Conservation (phyloP, 2,329 filamentous ascomycete genomes). For the Apiospora arundinis region DNA sequence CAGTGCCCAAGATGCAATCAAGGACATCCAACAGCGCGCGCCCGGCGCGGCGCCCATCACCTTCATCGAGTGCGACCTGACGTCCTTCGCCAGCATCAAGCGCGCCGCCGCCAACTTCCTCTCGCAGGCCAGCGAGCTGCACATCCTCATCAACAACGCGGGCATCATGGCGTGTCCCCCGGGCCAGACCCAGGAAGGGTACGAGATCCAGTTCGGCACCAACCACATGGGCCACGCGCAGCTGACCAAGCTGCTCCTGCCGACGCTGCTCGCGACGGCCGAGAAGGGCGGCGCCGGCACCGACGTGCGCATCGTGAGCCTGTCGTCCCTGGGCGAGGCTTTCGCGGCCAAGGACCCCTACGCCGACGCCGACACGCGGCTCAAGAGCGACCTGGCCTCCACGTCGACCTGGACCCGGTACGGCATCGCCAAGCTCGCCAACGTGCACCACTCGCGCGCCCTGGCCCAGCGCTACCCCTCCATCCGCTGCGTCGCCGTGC, state of each 20-base stretch:
- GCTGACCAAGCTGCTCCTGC: conserved; percentile 21
- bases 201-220: conserved; percentile 23
- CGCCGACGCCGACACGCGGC: conserved; percentile 24
- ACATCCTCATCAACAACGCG: conserved; percentile 23
- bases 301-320: conserved; percentile 28
- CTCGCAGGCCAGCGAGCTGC: conserved; percentile 1
- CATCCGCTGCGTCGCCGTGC: conserved; percentile 47
- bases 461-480: conserved; percentile 47
- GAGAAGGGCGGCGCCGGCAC: conserved; percentile 22
- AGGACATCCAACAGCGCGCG: conserved; percentile 15
- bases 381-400: conserved; percentile 33
- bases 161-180: conserved; percentile 19
- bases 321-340: conserved; percentile 27
- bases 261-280: conserved; percentile 15
- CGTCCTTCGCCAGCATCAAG: conserved; percentile 42
- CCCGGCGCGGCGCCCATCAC: conserved; percentile 21
- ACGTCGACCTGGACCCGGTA: conserved; percentile 47
- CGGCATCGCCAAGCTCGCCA: conserved; percentile 51
- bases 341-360: conserved; percentile 21
- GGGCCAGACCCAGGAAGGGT: conserved; percentile 16
- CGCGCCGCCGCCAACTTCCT: conserved; percentile 40
- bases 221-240: conserved; percentile 23
- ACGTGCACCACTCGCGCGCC: conserved; percentile 49
- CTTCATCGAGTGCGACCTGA: conserved; percentile 46
- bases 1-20: conserved; percentile 17